phyloP scores from a whole-genome alignment of 306 rosid genomes.

The Begonia fuchsioides region DNA sequence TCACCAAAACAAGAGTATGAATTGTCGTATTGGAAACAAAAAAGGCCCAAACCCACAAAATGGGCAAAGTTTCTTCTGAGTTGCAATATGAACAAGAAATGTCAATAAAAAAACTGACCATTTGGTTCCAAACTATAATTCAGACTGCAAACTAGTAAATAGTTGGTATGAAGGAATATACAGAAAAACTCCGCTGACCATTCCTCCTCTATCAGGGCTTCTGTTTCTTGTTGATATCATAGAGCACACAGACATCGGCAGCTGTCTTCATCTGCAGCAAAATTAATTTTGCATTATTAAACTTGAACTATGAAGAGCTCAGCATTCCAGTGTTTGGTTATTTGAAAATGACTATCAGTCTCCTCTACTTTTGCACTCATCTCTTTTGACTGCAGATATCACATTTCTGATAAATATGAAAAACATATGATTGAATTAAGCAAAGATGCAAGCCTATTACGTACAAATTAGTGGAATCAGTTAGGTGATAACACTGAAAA shows the following conservation, averaged over 20 bases:
- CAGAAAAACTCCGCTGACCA: background rate
- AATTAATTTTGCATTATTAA: background rate
- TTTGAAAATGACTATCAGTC: background rate
- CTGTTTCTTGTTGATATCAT: conserved; percentile 53
- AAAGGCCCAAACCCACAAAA: background rate
- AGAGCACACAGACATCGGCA: conserved; percentile 57
- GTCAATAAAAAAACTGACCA: conserved; percentile 1
- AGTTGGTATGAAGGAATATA: conserved; percentile 4
- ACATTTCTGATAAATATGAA: too few species aligned
- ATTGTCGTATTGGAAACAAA: too few species aligned
- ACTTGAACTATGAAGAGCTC: background rate
- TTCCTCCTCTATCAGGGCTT: conserved; percentile 21
- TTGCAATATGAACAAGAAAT: background rate
- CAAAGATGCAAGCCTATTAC: background rate
- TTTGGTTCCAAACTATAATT: background rate
- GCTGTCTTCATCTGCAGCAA: conserved; percentile 76
- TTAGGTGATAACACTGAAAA: too few species aligned
- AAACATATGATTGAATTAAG: background rate
- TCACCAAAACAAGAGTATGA: background rate
- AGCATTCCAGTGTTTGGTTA: background rate
- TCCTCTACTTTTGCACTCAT: background rate
- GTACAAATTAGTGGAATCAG: background rate
- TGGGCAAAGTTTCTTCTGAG: background rate
- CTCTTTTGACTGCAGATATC: too few species aligned
- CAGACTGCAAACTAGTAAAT: conserved; percentile 2